Conservation (phyloP, 192 early-diverging fungal species). For the Gonapodya prolifera region DNA sequence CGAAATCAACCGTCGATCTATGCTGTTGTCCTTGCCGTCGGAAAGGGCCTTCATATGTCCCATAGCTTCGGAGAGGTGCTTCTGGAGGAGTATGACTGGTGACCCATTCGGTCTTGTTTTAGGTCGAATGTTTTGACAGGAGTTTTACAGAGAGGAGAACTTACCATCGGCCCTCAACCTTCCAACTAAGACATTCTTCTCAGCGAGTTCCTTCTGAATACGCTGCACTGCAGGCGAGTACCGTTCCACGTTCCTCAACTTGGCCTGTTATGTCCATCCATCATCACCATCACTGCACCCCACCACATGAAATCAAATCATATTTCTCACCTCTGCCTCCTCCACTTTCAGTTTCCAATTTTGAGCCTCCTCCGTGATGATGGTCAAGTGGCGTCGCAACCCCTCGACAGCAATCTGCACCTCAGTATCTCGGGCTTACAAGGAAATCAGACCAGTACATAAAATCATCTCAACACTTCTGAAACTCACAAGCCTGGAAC, state of each 20-base stretch:
- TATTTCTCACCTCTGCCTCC: neutral
- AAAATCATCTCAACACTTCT: too few species aligned
- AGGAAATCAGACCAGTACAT: too few species aligned
- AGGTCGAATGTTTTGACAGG: too few species aligned
- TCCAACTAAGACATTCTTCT: neutral
- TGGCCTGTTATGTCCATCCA: too few species aligned
- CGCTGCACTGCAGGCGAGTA: neutral
- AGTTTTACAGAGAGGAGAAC: too few species aligned
- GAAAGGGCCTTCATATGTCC: constrained; percentile 66
- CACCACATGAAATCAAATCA: too few species aligned
- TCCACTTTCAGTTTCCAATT: neutral
- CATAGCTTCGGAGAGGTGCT: constrained; percentile 85
- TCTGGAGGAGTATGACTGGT: constrained; percentile 68
- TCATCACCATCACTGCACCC: too few species aligned
- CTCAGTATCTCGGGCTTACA: neutral
- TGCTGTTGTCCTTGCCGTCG: constrained; percentile 66
- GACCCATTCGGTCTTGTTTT: too few species aligned
- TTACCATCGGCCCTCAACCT: neutral
- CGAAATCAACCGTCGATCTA: constrained; percentile 64
- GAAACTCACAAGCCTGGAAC: neutral
- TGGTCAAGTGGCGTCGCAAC: neutral
- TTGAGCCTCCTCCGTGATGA: neutral
- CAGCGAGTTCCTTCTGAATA: neutral
- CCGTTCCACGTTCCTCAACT: neutral
- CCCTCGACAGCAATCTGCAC: neutral